Conservation (phyloP, 306 rosid genomes). For the Sicyos edulis region DNA sequence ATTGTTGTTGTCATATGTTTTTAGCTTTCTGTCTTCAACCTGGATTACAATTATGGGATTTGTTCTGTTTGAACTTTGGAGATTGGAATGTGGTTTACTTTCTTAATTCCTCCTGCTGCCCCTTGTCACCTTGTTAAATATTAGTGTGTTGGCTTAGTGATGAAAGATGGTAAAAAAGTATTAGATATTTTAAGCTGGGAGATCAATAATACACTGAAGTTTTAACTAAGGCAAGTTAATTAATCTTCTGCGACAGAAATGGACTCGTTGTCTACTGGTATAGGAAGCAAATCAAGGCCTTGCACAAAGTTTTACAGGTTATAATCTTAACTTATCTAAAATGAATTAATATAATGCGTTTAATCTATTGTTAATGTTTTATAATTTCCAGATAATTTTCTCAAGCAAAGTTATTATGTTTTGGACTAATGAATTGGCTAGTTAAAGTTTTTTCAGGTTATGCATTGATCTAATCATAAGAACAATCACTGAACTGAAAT, state of each 20-base stretch:
- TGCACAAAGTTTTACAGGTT: constrained; percentile 99
- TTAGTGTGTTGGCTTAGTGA: not conserved
- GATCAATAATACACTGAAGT: constrained; percentile 38
- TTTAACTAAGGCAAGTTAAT: constrained; percentile 69
- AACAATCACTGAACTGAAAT: constrained; percentile 66
- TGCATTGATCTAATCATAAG: constrained; percentile 51
- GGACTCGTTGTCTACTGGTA: constrained; percentile 76
- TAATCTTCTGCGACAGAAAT: constrained; percentile 89
- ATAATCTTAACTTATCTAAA: constrained; percentile 52
- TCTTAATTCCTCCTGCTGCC: not conserved
- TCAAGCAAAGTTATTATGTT: constrained; percentile 38
- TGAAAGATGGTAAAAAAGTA: constrained; percentile 15
- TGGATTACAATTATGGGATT: not conserved
- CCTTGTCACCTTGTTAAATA: not conserved
- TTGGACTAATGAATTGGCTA: constrained; percentile 63
- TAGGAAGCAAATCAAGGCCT: constrained; percentile 98
- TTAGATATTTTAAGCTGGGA: constrained; percentile 37
- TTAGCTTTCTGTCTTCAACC: not conserved
- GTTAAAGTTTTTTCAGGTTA: constrained; percentile 80
- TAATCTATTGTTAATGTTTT: constrained; percentile 32
- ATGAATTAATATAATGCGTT: constrained; percentile 40
- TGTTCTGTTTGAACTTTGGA: not conserved
- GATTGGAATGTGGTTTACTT: not conserved
- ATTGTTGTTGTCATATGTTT: not conserved
- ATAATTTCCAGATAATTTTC: constrained; percentile 27